These are phyloP conservation scores for Puccinia novopanici DNA, from an alignment of 1,284 basidiomycete species.

Conservation along the genomic window DNA sequence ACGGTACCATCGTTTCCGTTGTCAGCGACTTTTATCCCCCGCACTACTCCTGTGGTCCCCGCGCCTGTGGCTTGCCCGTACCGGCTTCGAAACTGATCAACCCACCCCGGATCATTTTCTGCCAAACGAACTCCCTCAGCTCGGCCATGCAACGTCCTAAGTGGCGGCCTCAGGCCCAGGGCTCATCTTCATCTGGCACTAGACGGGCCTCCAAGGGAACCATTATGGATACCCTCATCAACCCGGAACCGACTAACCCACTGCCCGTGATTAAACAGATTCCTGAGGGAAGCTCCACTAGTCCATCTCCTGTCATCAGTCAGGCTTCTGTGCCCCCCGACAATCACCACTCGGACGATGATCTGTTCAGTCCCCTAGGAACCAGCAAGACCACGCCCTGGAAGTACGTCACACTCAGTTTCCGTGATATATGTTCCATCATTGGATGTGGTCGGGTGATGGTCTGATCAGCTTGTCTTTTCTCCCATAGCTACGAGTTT, in stretches of 20 bases:
- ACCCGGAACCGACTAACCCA: neutral
- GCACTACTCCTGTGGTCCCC: neutral
- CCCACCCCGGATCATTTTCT: slow-evolving; percentile 13
- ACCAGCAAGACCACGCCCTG: slow-evolving; percentile 25
- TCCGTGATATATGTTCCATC: no score
- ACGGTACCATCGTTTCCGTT: slow-evolving; percentile 10
- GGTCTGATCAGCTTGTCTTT: neutral
- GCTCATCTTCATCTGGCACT: neutral
- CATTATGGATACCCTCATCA: neutral
- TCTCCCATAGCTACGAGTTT: slow-evolving; percentile 21
- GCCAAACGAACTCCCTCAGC: slow-evolving; percentile 14
- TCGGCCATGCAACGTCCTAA: slow-evolving; percentile 5
- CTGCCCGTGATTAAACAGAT: neutral
- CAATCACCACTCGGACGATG: neutral
- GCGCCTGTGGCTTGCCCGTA: neutral
- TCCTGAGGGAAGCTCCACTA: no score
- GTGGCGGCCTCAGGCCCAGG: neutral
- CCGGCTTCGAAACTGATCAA: neutral
- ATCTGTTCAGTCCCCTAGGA: slow-evolving; percentile 16
- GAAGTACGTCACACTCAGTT: slow-evolving; percentile 14
- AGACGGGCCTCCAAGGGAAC: neutral
- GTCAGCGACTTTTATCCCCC: slow-evolving; percentile 34
- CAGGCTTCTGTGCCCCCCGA: neutral
- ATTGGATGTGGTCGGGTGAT: neutral
- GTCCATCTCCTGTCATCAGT: neutral